Base-by-base conservation (phyloP, 78 protist species). In the Fonticula alba region DNA sequence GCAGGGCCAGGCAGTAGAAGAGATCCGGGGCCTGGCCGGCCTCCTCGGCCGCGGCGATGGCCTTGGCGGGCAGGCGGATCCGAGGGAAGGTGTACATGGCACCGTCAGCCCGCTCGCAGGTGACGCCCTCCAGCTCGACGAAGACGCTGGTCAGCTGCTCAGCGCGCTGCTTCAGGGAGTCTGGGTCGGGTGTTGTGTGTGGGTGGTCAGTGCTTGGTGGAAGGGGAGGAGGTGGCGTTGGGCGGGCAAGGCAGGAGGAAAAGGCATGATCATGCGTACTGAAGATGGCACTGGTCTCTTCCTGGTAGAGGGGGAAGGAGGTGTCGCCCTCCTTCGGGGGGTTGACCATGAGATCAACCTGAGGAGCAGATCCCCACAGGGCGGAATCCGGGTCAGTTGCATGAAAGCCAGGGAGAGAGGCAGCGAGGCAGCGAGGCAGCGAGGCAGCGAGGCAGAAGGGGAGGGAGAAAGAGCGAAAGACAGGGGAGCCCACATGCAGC, bases 61-160 rank as follows among this genome's bases (percentile, higher is more conserved):
- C 96, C 32, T 53, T 54, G 4, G 38, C 26, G 11, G 99, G 97
- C 24, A 97, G 77, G 26, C 47, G 32, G 62, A 97, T 70, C 40
- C 29, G 65, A 26, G 99, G 99, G 85, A 95, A 97, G 36, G 89
- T 81, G 69, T 97, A 97, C 87, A 97, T 78, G 32, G 99, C 94
- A 24, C 93, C 91, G 67, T 70, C 75, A 3, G 85, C 62, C 15
- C 49, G 70, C 27, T 66, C 41, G 71, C 94, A 85, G 1, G 80
- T 63, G 54, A 91, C 80, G 47, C 92, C 90, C 52, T 73, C 82
- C n/a, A 89, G 3, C 41, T 0, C 13, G 78, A 80, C 85, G 47
- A 93, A 67, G 24, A 81, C 85, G 11, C 26, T 60, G 13, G 47
- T 68, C 29, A 87, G 66, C 32, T 19, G 47, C 36, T 40, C 33